Evolutionary conservation across 441 rosid species (phyloP).

Genomic region (Biscutella laevigata): DNA sequence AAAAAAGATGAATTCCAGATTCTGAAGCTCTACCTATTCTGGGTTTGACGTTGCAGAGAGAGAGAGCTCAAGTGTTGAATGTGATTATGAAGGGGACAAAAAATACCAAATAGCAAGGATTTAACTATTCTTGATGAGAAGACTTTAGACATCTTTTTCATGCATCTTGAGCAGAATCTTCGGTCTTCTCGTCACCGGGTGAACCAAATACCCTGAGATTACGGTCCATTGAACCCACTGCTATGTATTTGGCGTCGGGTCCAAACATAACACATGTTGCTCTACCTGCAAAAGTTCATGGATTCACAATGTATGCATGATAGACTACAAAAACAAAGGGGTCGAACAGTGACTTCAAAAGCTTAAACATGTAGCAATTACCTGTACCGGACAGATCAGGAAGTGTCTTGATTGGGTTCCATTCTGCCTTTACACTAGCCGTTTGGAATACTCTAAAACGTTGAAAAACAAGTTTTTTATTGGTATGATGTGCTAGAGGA

Average conservation of each 20-base stretch:
- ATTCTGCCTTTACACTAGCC: slow-evolving; percentile 87
- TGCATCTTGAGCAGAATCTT: slow-evolving; percentile 36
- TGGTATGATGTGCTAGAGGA: not conserved
- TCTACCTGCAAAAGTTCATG: slow-evolving; percentile 44
- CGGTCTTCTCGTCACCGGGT: slow-evolving; percentile 40
- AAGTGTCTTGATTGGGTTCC: slow-evolving; percentile 78
- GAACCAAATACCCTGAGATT: slow-evolving; percentile 84
- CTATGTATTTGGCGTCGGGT: slow-evolving; percentile 69
- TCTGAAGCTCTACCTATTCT: too few relatives aligned
- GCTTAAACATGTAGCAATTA: slow-evolving; percentile 14
- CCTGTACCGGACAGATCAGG: slow-evolving; percentile 98
- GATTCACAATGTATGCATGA: not conserved
- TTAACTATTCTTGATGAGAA: slow-evolving; percentile 18
- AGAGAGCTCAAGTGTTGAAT: not conserved
- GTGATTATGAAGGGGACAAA: not conserved
- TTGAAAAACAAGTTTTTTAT: not conserved
- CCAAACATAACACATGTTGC: slow-evolving; percentile 82
- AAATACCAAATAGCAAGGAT: slow-evolving; percentile 4
- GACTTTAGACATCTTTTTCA: slow-evolving; percentile 14
- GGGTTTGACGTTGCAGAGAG: too few relatives aligned
- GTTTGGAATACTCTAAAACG: slow-evolving; percentile 70
- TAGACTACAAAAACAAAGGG: not conserved
- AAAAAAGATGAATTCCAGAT: not conserved
- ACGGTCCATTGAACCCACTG: slow-evolving; percentile 96
- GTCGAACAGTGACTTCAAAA: not conserved